A percentile compares a stretch with the other conserved stretches of the same genome.
Evolutionary conservation across 2,329 filamentous ascomycete species (phyloP).

Genomic region (Paecilomyces sp.): DNA sequence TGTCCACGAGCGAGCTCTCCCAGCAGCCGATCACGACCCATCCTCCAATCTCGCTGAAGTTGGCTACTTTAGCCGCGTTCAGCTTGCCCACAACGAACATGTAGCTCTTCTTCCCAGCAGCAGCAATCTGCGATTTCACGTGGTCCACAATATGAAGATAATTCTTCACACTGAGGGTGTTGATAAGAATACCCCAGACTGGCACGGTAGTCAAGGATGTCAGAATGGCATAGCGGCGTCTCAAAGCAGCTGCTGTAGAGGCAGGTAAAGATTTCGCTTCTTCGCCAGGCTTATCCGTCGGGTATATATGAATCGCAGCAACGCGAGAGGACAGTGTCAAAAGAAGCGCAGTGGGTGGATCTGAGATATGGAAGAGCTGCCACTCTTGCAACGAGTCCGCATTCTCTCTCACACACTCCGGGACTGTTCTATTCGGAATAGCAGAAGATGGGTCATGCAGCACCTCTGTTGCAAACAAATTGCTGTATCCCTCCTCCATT

Average conservation of each 20-base stretch:
- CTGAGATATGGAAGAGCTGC: slow-evolving; percentile 76
- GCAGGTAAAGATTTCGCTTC: slow-evolving; percentile 38
- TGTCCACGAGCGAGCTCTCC: slow-evolving; percentile 90
- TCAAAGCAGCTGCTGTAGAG: slow-evolving; percentile 54
- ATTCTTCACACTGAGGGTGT: slow-evolving; percentile 86
- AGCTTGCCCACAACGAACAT: slow-evolving; percentile 95
- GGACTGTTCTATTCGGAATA: slow-evolving; percentile 76
- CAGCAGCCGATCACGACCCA: slow-evolving; percentile 98
- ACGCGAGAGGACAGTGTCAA: slow-evolving; percentile 82
- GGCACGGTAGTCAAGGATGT: slow-evolving; percentile 72
- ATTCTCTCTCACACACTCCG: slow-evolving; percentile 40
- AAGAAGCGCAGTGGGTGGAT: slow-evolving; percentile 73
- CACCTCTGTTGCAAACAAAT: slow-evolving; percentile 63
- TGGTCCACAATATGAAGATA: slow-evolving; percentile 75
- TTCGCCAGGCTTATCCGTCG: slow-evolving; percentile 40
- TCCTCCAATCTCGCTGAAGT: slow-evolving; percentile 89
- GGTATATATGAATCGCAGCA: slow-evolving; percentile 68
- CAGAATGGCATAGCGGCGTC: slow-evolving; percentile 81
- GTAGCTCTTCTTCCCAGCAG: slow-evolving; percentile 88
- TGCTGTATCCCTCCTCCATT: slow-evolving; percentile 57
- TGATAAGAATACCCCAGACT: slow-evolving; percentile 89
- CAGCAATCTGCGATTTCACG: slow-evolving; percentile 64
- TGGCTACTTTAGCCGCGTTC: slow-evolving; percentile 91
- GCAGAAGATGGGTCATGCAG: slow-evolving; percentile 69
- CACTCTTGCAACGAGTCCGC: slow-evolving; percentile 54